Evolutionary conservation across 2,329 filamentous ascomycete genomes (phyloP), one percentile per base, ranked within the genome.

Genomic region (Ascosphaera apis): DNA sequence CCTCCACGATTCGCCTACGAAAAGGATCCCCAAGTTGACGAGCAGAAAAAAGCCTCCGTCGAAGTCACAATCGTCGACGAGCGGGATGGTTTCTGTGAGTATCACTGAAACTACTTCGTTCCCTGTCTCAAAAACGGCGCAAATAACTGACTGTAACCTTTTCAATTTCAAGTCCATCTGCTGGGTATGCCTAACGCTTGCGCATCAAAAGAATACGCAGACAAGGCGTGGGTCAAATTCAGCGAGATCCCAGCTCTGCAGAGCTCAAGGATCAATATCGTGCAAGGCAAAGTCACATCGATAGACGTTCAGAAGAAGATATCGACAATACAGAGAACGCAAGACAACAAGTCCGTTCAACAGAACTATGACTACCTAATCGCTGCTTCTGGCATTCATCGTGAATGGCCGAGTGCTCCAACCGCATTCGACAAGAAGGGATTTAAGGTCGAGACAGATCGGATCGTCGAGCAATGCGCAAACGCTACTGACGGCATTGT

Each of bases 161-260:
- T 28, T 32, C 17, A 19, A 33, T 25, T 18, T 15, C 31, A 40
- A 82, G 77, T 72, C 53, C 79, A 86, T 52, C 53, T 79, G 17
- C 82, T 86, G 45, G 77, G 78, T 35, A 71, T 74, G 0, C 80
- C 80, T 1, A 63, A 83, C 5, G 76, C 75, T 2, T 65, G 83
- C 35, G 69, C 73, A 12, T 69, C 69, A 6, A 59, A 64, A 9
- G 58, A 65, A 16, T 78, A 73, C 45, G 69, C 75, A 18, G 57
- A 65, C 35, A 73, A 74, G 44, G 67, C 70, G 39, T 88, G 80
- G 79, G 67, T 70, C 41, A 68, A 66, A 37, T 84, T 70, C 52
- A 57, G 61, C 33, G 68, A 80, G 40, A 65, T 83, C 19, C 67
- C 72, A 1, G 69, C 72, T 9, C 54, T 84, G n/a, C 66, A 69